Percentiles rank a stretch among this genome's conserved stretches.
These are phyloP conservation scores for Colletotrichum falcatum DNA, from an alignment of 2,329 filamentous ascomycete species.

Conservation along the genomic window DNA sequence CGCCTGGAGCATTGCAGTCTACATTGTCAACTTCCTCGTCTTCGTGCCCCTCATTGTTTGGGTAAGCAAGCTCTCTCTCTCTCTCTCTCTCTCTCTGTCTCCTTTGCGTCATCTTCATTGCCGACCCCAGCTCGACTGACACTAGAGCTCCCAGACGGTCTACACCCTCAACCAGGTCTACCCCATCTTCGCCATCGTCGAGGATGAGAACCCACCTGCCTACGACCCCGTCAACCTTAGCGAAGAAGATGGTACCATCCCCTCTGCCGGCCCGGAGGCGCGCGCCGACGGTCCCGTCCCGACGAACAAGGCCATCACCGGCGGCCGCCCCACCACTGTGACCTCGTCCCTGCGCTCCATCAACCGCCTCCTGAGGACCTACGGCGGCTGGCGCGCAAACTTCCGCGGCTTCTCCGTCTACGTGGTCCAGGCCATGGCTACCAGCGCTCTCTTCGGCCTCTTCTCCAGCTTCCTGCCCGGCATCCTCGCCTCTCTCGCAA, in stretches of 20 bases:
- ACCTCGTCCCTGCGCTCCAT: constrained; percentile 65
- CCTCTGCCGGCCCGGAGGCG: constrained; percentile 47
- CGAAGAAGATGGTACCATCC: constrained; percentile 53
- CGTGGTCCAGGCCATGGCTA: constrained; percentile 54
- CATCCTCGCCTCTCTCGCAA: constrained; percentile 60
- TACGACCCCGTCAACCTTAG: constrained; percentile 64
- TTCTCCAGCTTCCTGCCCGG: constrained; percentile 59
- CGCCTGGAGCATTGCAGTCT: constrained; percentile 54
- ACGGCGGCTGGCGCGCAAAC: constrained; percentile 73
- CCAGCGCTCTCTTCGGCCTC: constrained; percentile 55
- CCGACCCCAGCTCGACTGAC: background rate
- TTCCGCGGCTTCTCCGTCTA: constrained; percentile 75
- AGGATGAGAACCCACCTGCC: constrained; percentile 67
- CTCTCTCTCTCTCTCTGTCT: background rate
- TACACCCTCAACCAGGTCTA: constrained; percentile 66
- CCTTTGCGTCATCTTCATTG: background rate
- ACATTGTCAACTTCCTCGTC: constrained; percentile 56
- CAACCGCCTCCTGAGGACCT: constrained; percentile 67
- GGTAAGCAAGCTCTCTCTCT: constrained; percentile 49
- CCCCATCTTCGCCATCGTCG: constrained; percentile 67
- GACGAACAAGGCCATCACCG: constrained; percentile 44
- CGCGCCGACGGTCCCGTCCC: constrained; percentile 37
- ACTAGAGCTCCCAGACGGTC: constrained; percentile 51
- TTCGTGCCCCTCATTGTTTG: constrained; percentile 59
- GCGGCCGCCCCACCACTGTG: constrained; percentile 53